Percentiles rank a stretch among this genome's conserved stretches.
Evolutionary conservation across 2,329 filamentous ascomycete species (phyloP).

Genomic region (Apiospora arundinis): DNA sequence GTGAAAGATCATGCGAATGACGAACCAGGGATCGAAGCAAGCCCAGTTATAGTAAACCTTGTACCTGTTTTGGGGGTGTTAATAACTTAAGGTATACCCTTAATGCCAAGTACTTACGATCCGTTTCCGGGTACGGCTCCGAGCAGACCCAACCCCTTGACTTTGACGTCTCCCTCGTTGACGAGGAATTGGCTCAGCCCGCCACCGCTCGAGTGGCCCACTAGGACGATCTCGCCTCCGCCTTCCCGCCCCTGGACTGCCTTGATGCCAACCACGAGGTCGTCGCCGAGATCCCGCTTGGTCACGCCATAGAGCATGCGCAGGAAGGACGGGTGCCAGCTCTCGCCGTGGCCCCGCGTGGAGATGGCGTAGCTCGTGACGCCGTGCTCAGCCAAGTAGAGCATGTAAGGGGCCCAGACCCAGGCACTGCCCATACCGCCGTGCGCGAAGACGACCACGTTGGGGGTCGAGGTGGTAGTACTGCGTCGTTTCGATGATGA

Average conservation of each 20-base stretch:
- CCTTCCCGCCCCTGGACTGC: constrained; percentile 43
- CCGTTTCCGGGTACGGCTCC: constrained; percentile 56
- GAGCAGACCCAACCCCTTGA: constrained; percentile 53
- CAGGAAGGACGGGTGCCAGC: constrained; percentile 56
- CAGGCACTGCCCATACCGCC: constrained; percentile 61
- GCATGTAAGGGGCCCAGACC: constrained; percentile 60
- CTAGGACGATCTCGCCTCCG: constrained; percentile 46
- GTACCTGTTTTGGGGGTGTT: constrained; percentile 34
- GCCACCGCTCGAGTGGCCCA: constrained; percentile 59
- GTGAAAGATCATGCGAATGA: constrained; percentile 52
- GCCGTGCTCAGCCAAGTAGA: constrained; percentile 50
- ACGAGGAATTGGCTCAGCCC: constrained; percentile 57
- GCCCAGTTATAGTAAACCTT: constrained; percentile 54
- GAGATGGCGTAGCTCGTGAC: constrained; percentile 60
- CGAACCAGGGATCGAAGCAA: constrained; percentile 54
- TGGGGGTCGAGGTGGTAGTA: too few relatives aligned
- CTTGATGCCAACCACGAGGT: constrained; percentile 50
- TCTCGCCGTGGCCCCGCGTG: constrained; percentile 58
- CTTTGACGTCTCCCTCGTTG: constrained; percentile 45
- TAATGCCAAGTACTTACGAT: constrained; percentile 43
- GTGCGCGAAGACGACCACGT: constrained; percentile 57
- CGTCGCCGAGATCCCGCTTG: constrained; percentile 48
- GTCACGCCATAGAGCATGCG: constrained; percentile 55
- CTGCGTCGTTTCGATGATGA: too few relatives aligned
- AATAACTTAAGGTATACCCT: too few relatives aligned